Conservation (phyloP, 805 yeast species). For the Naumovozyma dairenensis region DNA sequence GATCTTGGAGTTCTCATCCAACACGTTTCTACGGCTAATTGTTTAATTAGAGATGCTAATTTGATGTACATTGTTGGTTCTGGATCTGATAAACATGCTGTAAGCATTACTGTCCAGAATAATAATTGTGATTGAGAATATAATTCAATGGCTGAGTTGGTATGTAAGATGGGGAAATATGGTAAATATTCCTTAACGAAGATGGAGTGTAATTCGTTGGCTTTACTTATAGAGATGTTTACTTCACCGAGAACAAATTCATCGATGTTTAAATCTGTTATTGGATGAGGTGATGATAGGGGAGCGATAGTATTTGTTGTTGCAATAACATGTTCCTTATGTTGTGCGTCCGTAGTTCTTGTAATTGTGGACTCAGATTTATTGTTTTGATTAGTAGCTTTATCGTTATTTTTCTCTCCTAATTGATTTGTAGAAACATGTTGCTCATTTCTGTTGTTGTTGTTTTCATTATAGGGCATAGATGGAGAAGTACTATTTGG, state of each 20-base stretch:
- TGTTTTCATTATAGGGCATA: too few species aligned
- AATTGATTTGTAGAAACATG: too few species aligned
- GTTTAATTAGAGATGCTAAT: slow-evolving; percentile 68
- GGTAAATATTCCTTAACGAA: slow-evolving; percentile 65
- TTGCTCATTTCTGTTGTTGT: too few species aligned
- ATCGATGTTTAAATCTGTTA: slow-evolving; percentile 28
- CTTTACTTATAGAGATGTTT: slow-evolving; percentile 52
- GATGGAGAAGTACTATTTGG: too few species aligned
- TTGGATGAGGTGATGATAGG: slow-evolving; percentile 22
- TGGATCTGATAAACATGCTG: slow-evolving; percentile 80
- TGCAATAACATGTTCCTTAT: slow-evolving; percentile 16
- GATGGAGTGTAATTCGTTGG: slow-evolving; percentile 58
- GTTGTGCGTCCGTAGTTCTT: too few species aligned
- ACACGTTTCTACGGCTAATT: slow-evolving; percentile 82
- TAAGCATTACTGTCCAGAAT: slow-evolving; percentile 84
- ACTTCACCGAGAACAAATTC: slow-evolving; percentile 77
- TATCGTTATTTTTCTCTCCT: too few species aligned
- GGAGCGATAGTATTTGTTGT: slow-evolving; percentile 24
- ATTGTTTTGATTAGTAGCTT: too few species aligned
- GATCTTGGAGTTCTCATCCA: slow-evolving; percentile 91
- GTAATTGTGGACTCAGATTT: too few species aligned
- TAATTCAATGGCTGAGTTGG: slow-evolving; percentile 62
- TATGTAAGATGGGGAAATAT: slow-evolving; percentile 66
- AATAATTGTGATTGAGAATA: slow-evolving; percentile 75
- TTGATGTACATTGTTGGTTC: slow-evolving; percentile 74